Evolutionary conservation across 441 rosid species (phyloP), one percentile per base, ranked within the genome.

Genomic region (Dalechampia spathulata): DNA sequence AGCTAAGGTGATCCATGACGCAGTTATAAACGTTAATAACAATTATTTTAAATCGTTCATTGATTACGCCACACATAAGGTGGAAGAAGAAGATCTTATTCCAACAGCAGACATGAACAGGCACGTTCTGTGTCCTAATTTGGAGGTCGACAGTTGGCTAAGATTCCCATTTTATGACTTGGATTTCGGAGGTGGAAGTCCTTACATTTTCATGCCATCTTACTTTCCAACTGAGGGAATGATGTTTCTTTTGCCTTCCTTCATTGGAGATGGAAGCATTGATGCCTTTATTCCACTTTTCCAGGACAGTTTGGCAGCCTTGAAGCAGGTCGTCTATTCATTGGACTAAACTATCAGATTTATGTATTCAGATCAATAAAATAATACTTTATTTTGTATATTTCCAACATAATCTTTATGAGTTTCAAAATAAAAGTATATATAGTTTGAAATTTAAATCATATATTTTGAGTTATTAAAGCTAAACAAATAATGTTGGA

Each of bases 81-180:
- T 10, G 8, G 37, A 53, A n/a, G 16, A 38, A 4, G 66, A 46
- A 27, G 53, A 43, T 4, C 20, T 54, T 14, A 54, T 36, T 12
- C 55, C 61, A 0, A 47, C 55, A 0, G 42, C 49, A 0, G 55
- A 38, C 7, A 37, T 39, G 37, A 34, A 27, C 41, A 21, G 28
- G 27, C 9, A 13, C 7, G 23, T 38, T 4, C 5, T 38, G 9
- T 62, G 45, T 47, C 55, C 66, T 6, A 38, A 62, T 46, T 23
- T 54, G 37, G 44, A 61, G 19, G 58, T 52, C 25, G 65, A 61
- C n/a, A 62, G 60, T 11, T 62, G 66, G 66, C 32, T 62, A 15
- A 62, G 48, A 17, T 38, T 62, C 1, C 66, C 61, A 8, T 63
- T 63, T 11, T 30, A 55, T 46, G 56, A 63, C 2, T 17, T 55